Base-by-base conservation (phyloP, 148 eudicot genomes). In the Rhododendron williamsianum region DNA sequence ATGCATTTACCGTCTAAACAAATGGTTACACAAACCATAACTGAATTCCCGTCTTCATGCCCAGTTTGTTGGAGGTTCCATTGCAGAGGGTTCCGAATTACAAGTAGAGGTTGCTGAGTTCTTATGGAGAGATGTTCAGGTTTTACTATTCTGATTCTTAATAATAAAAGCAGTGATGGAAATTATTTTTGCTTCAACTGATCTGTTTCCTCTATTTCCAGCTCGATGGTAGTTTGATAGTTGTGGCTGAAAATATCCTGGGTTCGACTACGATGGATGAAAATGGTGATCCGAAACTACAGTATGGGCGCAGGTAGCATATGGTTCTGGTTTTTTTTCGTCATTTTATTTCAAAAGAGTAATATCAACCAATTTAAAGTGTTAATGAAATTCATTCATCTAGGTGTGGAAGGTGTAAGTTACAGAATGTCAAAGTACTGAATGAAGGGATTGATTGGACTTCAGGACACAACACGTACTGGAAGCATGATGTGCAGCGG, bases 81-180 rank as follows among this genome's bases (percentile, higher is more conserved):
- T 97, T 87, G 88, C 95, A 25, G 89, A 88, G 90, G 96, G 96
- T 81, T 95, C 99, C 45, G 99, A 97, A 87, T 92, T 97, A 82
- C 98, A 95, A 90, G 80, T 97, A 58, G 99, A 97, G 90, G 90
- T 97, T 89, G 93, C 99, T 56, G 99, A 97, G 85, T 92, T 97
- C 88, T 89, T 83, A 45, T 97, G 99, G 99, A 92, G 87, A 81
- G 87, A 97, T 87, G 99, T 97, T 89, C 92, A 94, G 99, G 99
- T 97, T 82, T 73, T 54, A 79, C 35, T 60, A 54, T 83, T 83
- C 86, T 56, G 15, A 84, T 76, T 27, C 35, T 49, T n/a, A 69
- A 10, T n/a, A 69, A 10, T 63, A 76, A 35, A 86, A 78, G 35
- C 43, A 54, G 33, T 41, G 19, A 56, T 65, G 71, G 71, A 80